Evolutionary conservation across 805 yeast genomes (phyloP), one percentile per base, ranked within the genome.

Genomic region (Spencermartinsiella europaea): DNA sequence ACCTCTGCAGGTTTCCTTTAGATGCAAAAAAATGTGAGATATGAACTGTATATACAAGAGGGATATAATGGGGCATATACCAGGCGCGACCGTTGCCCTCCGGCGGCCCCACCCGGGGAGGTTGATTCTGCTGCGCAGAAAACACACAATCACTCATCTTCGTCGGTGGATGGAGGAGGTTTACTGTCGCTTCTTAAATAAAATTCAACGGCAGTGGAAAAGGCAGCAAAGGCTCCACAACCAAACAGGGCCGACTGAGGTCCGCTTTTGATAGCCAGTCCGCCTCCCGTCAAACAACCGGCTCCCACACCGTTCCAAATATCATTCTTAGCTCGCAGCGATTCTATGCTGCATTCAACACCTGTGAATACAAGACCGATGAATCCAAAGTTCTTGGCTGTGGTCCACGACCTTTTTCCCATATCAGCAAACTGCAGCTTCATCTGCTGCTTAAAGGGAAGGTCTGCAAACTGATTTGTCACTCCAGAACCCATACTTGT

Each of bases 191-290:
- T 80, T 56, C 90, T 77, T 83, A 90, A 75, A 59, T 90, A 90
- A 54, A 85, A 63, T 62, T 90, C 96, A 49, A 90, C 69, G 3
- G 68, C 70, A 3, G 66, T 52, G 46, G 95, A 83, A 65, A 93
- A 93, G 5, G 93, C 95, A 2, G 98, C 97, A 70, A 93, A 93
- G 5, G 97, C 99, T 21, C 95, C 96, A 73, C 98, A 93, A 1
- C 99, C 99, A 48, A 90, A 64, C 21, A 81, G 58, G 0, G 96
- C 93, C 22, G 95, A 95, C 58, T 83, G 89, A 0, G 99, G 99
- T 0, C 99, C 99, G 40, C 93, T 80, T 62, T 85, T 87, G 56
- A 85, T 76, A 1, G 97, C 95, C 44, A 93, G 74, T 0, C 96
- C 97, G 28, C 96, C 99, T 38, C 99, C 99, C 1, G 99, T 93